Evolutionary conservation across 1,284 basidiomycete genomes (phyloP).

Genomic region (Ceratobasidium sp.): DNA sequence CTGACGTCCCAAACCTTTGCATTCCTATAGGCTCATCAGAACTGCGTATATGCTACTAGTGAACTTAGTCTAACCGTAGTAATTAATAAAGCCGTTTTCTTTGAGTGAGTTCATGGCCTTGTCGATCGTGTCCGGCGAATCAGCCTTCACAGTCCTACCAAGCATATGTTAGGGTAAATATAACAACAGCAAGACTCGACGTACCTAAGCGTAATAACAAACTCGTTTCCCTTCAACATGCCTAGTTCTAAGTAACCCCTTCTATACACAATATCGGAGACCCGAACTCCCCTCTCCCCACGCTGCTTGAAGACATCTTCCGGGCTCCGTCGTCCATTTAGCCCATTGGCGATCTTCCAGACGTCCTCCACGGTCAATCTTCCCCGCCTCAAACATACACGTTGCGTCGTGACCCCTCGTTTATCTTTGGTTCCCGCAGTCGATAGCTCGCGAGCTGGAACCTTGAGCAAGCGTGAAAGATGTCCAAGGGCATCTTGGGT

Average conservation of each 20-base stretch:
- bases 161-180: not conserved
- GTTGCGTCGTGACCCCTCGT: constrained; percentile 93
- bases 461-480: constrained; percentile 79
- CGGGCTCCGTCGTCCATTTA: constrained; percentile 67
- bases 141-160: constrained; percentile 81
- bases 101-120: constrained; percentile 84
- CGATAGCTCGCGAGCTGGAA: constrained; percentile 80
- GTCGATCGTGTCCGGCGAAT: constrained; percentile 76
- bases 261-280: constrained; percentile 89
- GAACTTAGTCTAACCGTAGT: constrained; percentile 74
- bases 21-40: constrained; percentile 68
- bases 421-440: constrained; percentile 99
- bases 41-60: not conserved
- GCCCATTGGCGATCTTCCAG: constrained; percentile 80
- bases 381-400: constrained; percentile 84
- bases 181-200: constrained; percentile 48
- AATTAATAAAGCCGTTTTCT: constrained; percentile 94
- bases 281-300: constrained; percentile 89
- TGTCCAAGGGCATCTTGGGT: constrained; percentile 92
- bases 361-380: constrained; percentile 82
- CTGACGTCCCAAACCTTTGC: constrained; percentile 98
- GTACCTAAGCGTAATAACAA: constrained; percentile 92
- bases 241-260: constrained; percentile 87
- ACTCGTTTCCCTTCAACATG: constrained; percentile 95
- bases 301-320: constrained; percentile 72